Conservation (phyloP, 1,139 yeast genomes). For the Pichia sp. region DNA sequence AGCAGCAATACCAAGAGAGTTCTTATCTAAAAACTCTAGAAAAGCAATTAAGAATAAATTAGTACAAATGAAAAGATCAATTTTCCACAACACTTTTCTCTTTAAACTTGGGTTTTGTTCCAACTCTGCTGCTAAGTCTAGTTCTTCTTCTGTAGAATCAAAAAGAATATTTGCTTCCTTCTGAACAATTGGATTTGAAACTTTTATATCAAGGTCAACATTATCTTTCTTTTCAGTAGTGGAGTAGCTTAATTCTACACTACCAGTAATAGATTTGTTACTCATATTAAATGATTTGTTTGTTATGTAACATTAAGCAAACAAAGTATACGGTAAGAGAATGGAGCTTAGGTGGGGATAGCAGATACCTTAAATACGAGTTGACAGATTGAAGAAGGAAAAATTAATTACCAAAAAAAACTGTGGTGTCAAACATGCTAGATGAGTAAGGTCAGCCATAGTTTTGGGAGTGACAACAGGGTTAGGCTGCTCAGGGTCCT, state of each 20-base stretch:
- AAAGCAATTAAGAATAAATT: constrained; percentile 6
- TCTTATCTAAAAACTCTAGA: constrained; percentile 22
- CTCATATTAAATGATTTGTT: background rate
- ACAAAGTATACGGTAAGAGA: background rate
- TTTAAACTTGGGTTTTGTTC: background rate
- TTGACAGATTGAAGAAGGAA: background rate
- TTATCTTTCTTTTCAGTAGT: background rate
- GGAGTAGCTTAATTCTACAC: too few species aligned
- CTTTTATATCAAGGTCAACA: background rate
- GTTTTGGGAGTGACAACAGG: too few species aligned
- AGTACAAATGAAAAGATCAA: constrained; percentile 6
- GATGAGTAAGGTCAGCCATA: background rate
- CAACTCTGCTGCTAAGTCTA: background rate
- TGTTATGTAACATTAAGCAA: too few species aligned
- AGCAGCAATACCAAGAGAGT: constrained; percentile 17
- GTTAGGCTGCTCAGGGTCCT: too few species aligned
- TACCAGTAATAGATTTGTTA: background rate
- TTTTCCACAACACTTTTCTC: constrained; percentile 4
- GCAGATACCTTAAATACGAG: too few species aligned
- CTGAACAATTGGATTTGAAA: background rate
- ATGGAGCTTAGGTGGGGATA: background rate
- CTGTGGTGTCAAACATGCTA: constrained; percentile 1
- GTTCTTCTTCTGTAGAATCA: constrained; percentile 1
- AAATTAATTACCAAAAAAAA: background rate
- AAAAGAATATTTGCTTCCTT: background rate